Percentiles rank a stretch among this genome's conserved stretches.
Evolutionary conservation across 257 asterid species (phyloP).

Genomic region (Scutellaria minor): DNA sequence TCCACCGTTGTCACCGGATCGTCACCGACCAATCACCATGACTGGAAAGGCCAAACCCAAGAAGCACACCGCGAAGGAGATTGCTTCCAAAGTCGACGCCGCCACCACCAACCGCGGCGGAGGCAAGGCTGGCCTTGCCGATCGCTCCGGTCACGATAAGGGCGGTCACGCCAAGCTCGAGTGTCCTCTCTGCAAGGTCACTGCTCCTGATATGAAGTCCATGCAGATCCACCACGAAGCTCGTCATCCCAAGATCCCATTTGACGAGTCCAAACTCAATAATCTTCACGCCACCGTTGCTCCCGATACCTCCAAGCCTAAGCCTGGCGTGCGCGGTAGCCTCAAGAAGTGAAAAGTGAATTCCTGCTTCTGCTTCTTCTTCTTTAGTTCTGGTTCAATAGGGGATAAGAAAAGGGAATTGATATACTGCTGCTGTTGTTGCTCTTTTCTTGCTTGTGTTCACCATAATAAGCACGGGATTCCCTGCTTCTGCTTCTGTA

Average conservation of each 20-base stretch:
- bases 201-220: constrained; percentile 83
- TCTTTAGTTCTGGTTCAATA: neutral
- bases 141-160: constrained; percentile 66
- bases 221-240: constrained; percentile 96
- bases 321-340: constrained; percentile 90
- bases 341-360: constrained; percentile 59
- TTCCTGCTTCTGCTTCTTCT: neutral
- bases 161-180: constrained; percentile 93
- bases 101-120: constrained; percentile 90
- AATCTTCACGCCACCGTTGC: constrained; percentile 60
- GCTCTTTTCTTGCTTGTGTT: constrained; percentile 1
- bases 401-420: neutral
- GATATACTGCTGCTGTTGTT: neutral
- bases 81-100: constrained; percentile 73
- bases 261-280: constrained; percentile 67
- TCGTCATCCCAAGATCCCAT: constrained; percentile 77
- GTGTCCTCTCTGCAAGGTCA: constrained; percentile 83
- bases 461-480: constrained; percentile 1
- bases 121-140: constrained; percentile 78
- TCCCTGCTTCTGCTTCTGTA: constrained; percentile 7
- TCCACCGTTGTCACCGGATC: neutral
- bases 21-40: constrained; percentile 44
- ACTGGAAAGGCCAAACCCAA: constrained; percentile 93
- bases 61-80: constrained; percentile 94
- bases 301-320: constrained; percentile 57